Percentiles rank a stretch among this genome's conserved stretches.
Conservation (phyloP, 2,329 filamentous ascomycete species). For the Bipolaris victoriae region DNA sequence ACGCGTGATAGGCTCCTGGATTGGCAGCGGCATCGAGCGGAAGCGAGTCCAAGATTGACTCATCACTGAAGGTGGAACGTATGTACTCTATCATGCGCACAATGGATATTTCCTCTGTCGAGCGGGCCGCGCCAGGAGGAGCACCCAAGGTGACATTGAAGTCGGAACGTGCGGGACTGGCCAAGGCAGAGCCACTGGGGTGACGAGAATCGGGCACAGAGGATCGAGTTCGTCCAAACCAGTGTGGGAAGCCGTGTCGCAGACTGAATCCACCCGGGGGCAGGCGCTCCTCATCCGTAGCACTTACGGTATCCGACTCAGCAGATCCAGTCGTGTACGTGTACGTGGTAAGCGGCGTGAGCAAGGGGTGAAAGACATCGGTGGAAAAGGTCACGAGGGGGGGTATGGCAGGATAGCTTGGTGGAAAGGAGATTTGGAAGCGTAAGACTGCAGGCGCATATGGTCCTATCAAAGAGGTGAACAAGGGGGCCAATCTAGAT, state of each 20-base stretch:
- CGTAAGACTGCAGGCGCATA: conserved; percentile 87
- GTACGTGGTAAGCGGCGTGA: conserved; percentile 92
- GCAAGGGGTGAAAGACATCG: conserved; percentile 92
- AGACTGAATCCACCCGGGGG: conserved; percentile 90
- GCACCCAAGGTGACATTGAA: conserved; percentile 13
- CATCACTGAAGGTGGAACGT: conserved; percentile 79
- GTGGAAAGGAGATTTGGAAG: conserved; percentile 87
- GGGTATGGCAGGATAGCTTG: conserved; percentile 77
- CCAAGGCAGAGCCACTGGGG: conserved; percentile 39
- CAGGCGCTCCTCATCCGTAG: conserved; percentile 80
- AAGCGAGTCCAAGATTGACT: conserved; percentile 75
- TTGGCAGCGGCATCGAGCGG: conserved; percentile 85
- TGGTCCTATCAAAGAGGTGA: conserved; percentile 67
- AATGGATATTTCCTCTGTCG: conserved; percentile 33
- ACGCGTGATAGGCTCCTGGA: conserved; percentile 91
- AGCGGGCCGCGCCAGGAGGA: conserved; percentile 6
- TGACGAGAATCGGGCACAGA: conserved; percentile 41
- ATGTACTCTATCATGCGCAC: conserved; percentile 78
- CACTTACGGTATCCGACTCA: conserved; percentile 79
- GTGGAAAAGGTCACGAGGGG: conserved; percentile 87
- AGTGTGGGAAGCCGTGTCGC: conserved; percentile 86
- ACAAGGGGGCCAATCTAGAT: conserved; percentile 18
- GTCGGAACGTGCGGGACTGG: conserved; percentile 25
- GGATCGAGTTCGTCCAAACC: conserved; percentile 67
- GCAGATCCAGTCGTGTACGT: conserved; percentile 81